Percentiles rank a stretch among this genome's conserved stretches.
phyloP scores from a whole-genome alignment of 768 basidiomycete genomes.

The Boletus patriciae region DNA sequence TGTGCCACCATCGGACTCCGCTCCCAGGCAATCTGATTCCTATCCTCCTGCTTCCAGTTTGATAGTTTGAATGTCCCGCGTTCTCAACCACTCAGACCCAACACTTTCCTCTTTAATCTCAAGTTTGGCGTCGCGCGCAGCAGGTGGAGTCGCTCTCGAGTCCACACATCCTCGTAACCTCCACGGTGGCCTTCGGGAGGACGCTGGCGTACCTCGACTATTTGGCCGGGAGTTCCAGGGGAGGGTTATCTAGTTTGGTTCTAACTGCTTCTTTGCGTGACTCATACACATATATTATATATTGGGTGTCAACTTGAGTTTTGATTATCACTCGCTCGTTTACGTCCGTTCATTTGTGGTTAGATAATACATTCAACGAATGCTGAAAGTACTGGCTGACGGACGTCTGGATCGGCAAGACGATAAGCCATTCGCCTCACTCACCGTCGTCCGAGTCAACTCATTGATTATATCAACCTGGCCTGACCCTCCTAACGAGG shows the following conservation, averaged over 20 bases:
- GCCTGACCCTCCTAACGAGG: too few species aligned
- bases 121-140: slow-evolving; percentile 37
- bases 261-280: too few species aligned
- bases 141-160: slow-evolving; percentile 13
- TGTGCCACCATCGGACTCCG: slow-evolving; percentile 10
- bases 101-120: slow-evolving; percentile 32
- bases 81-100: slow-evolving; percentile 25
- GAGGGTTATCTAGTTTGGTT: too few species aligned
- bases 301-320: neutral
- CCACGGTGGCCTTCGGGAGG: too few species aligned
- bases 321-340: slow-evolving; percentile 4
- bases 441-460: too few species aligned
- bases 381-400: neutral
- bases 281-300: too few species aligned
- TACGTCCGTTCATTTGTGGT: slow-evolving; percentile 7
- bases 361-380: neutral
- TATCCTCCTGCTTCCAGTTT: neutral
- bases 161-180: too few species aligned
- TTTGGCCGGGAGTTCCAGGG: too few species aligned
- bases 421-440: neutral
- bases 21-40: neutral
- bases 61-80: slow-evolving; percentile 10
- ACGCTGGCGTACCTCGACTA: too few species aligned
- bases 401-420: neutral
- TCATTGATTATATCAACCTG: too few species aligned